Base-by-base conservation (phyloP, 495 filamentous ascomycete species). In the Halenospora varia region DNA sequence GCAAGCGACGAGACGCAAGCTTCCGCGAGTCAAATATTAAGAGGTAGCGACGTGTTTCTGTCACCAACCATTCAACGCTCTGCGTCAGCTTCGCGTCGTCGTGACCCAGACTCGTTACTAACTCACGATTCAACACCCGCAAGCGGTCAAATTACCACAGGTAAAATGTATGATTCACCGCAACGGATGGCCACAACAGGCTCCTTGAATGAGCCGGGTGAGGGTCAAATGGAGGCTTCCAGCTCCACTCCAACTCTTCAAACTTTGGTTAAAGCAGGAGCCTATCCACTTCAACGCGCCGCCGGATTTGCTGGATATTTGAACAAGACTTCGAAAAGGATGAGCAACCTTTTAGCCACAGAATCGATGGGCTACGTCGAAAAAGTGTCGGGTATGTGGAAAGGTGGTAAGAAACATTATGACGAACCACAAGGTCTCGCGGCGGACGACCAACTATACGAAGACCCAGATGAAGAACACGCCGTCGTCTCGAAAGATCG, bases 291-390 rank as follows among this genome's bases (percentile, higher is more conserved):
- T 19, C 90, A 96, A 70, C 85, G 88, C 53, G 92, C 93, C 13
- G 88, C 89, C 22, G 86, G 87, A 3, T 81, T 96, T 71, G 91
- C 92, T 20, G 89, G 85, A 17, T 96, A 89, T 68, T 73, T 97
- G 63, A 88, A 86, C 65, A 84, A 78, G 54, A 83, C 86, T 15
- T 74, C 77, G 15, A 88, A 87, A 55, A 82, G 84, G 40, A 92
- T 97, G 86, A 92, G 90, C 57, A 90, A 75, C 55, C 76, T 97
- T 23, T 68, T 98, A 20, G 91, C 95, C 25, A 89, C 88, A 2
- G 92, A 97, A 66, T 95, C 94, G 1, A 97, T 96, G 90, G 90
- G 90, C 17, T 98, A 98, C 68, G 85, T 96, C 25, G 93, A 96
- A 63, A 96, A 96, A 66, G 92, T 97, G 0, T 96, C 92, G 2